Conservation (phyloP, 2,329 filamentous ascomycete species). For the Blastomyces silverae region DNA sequence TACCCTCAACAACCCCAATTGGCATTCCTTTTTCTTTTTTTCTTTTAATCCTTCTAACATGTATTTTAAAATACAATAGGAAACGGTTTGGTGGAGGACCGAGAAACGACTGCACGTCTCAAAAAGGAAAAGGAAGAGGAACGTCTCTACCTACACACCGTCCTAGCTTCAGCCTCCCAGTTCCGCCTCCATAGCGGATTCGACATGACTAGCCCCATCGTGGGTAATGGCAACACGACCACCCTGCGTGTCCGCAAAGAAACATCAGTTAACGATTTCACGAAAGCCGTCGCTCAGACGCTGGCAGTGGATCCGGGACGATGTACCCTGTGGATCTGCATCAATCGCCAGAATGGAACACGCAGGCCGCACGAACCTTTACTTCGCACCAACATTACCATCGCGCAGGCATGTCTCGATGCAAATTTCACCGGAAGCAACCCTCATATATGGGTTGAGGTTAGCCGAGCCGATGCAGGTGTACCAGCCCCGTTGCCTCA, state of each 20-base stretch:
- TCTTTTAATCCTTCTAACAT: neutral
- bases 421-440: neutral
- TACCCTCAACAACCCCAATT: neutral
- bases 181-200: constrained; percentile 8
- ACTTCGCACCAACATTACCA: neutral
- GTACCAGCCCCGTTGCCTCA: neutral
- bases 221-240: neutral
- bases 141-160: neutral
- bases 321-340: neutral
- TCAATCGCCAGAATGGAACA: constrained; percentile 10
- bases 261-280: neutral
- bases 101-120: neutral
- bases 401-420: neutral
- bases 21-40: no score
- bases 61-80: neutral
- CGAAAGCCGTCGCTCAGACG: neutral
- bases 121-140: neutral
- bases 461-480: neutral
- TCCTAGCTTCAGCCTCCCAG: neutral
- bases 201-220: neutral
- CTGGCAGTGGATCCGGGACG: neutral
- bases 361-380: constrained; percentile 3
- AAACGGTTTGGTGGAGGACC: neutral
- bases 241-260: neutral
- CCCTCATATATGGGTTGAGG: constrained; percentile 3